These are phyloP conservation scores for Suillus sp. DNA, from an alignment of 768 basidiomycete species.

Conservation along the genomic window DNA sequence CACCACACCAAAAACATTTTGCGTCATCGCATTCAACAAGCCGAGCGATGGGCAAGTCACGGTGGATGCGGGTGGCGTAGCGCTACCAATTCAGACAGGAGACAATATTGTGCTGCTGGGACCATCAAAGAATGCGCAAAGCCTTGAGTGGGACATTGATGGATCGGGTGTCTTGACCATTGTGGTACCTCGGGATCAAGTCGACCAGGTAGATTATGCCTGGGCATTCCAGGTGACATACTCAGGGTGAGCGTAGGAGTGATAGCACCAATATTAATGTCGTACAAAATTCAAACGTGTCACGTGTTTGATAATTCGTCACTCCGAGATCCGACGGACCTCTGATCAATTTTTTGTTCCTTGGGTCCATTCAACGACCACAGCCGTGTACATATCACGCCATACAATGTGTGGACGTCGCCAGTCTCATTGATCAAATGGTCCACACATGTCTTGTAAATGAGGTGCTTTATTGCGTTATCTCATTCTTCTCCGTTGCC, in stretches of 20 bases:
- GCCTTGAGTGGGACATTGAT: constrained; percentile 36
- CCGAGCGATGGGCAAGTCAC: constrained; percentile 38
- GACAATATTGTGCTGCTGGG: constrained; percentile 47
- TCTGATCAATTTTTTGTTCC: neutral
- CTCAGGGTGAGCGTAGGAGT: constrained; percentile 9
- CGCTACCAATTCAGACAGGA: constrained; percentile 44
- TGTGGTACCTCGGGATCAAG: constrained; percentile 28
- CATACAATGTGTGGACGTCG: neutral
- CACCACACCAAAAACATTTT: constrained; percentile 53
- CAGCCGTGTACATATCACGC: neutral
- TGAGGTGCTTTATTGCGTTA: constrained; percentile 10
- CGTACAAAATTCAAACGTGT: neutral
- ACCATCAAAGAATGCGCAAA: constrained; percentile 20
- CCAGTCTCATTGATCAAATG: neutral
- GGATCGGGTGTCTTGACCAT: constrained; percentile 33
- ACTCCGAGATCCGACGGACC: neutral
- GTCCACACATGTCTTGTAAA: neutral
- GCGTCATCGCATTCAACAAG: constrained; percentile 45
- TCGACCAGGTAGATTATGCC: constrained; percentile 34
- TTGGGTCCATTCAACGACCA: neutral
- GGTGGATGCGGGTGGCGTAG: constrained; percentile 36
- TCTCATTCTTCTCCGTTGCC: constrained; percentile 6
- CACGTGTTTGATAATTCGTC: neutral
- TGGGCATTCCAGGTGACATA: constrained; percentile 46
- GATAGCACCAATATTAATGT: too few species aligned